These are phyloP conservation scores for Globisporangium nunn DNA, from an alignment of 352 stramenopile species.

Conservation along the genomic window DNA sequence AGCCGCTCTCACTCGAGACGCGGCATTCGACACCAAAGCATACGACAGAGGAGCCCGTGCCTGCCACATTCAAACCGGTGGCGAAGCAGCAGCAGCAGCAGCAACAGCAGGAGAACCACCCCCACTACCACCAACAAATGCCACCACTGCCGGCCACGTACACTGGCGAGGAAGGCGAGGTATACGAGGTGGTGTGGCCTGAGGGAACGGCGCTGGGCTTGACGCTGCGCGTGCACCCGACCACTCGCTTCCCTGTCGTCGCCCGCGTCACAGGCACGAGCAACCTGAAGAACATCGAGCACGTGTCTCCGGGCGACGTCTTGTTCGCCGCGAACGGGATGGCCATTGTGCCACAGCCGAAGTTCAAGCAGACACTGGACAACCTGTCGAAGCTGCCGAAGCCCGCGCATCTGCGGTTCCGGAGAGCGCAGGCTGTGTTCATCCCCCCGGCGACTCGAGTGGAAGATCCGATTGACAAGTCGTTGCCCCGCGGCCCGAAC, in stretches of 20 bases:
- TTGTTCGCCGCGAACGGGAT: conserved; percentile 68
- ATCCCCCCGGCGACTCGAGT: conserved; percentile 12
- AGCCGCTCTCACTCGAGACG: conserved; percentile 32
- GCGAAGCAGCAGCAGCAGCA: conserved; percentile 2
- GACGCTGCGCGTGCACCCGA: conserved; percentile 62
- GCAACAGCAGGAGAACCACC: not conserved
- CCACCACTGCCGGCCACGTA: conserved; percentile 14
- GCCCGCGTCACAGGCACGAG: conserved; percentile 65
- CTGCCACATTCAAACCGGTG: conserved; percentile 1
- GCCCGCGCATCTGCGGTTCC: conserved; percentile 59
- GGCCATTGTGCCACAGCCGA: conserved; percentile 61
- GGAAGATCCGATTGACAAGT: conserved; percentile 35
- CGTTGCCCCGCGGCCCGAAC: conserved; percentile 40
- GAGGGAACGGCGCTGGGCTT: conserved; percentile 59
- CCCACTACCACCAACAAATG: conserved; percentile 1
- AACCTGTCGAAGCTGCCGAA: conserved; percentile 67
- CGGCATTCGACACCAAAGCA: conserved; percentile 16
- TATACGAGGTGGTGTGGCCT: conserved; percentile 72
- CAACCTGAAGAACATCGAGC: conserved; percentile 74
- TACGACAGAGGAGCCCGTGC: conserved; percentile 11
- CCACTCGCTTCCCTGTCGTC: conserved; percentile 61
- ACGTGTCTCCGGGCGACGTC: conserved; percentile 60
- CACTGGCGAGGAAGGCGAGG: conserved; percentile 35
- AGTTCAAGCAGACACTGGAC: conserved; percentile 77
- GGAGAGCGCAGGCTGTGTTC: conserved; percentile 29